Evolutionary conservation across 2,329 filamentous ascomycete species (phyloP).

Genomic region (Pseudogymnoascus sp.): DNA sequence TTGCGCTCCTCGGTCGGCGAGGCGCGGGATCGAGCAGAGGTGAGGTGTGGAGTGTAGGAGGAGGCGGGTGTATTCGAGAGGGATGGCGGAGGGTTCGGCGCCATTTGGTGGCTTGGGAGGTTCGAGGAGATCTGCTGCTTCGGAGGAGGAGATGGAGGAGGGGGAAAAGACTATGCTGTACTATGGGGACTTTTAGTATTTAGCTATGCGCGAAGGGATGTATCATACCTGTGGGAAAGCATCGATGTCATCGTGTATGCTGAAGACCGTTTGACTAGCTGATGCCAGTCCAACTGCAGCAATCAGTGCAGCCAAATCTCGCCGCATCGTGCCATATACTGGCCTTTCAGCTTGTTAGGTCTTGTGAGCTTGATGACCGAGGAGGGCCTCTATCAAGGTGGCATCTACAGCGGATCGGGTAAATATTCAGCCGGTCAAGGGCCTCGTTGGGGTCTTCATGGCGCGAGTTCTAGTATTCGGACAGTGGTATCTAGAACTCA

Average conservation of each 20-base stretch:
- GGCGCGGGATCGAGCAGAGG: constrained; percentile 59
- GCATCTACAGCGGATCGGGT: constrained; percentile 7
- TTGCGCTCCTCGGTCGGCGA: constrained; percentile 40
- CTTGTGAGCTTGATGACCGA: not conserved
- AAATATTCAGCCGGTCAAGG: not conserved
- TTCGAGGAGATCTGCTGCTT: constrained; percentile 41
- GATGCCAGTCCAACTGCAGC: constrained; percentile 32
- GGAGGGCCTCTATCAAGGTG: not conserved
- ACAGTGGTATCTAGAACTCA: too few species aligned
- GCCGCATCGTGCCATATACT: constrained; percentile 28
- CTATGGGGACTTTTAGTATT: constrained; percentile 33
- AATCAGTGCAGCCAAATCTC: constrained; percentile 23
- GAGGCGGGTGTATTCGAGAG: constrained; percentile 4
- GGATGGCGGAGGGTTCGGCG: not conserved
- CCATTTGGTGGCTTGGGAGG: not conserved
- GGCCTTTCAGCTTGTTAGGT: not conserved
- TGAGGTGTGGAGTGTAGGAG: constrained; percentile 25
- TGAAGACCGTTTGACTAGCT: constrained; percentile 55
- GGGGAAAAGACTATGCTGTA: constrained; percentile 60
- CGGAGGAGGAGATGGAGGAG: constrained; percentile 50
- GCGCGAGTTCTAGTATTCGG: too few species aligned
- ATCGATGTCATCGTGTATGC: constrained; percentile 64
- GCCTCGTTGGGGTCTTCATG: not conserved
- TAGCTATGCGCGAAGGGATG: not conserved
- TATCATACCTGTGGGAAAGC: constrained; percentile 61